Evolutionary conservation across 768 basidiomycete species (phyloP).

Genomic region (Saitozyma podzolica): DNA sequence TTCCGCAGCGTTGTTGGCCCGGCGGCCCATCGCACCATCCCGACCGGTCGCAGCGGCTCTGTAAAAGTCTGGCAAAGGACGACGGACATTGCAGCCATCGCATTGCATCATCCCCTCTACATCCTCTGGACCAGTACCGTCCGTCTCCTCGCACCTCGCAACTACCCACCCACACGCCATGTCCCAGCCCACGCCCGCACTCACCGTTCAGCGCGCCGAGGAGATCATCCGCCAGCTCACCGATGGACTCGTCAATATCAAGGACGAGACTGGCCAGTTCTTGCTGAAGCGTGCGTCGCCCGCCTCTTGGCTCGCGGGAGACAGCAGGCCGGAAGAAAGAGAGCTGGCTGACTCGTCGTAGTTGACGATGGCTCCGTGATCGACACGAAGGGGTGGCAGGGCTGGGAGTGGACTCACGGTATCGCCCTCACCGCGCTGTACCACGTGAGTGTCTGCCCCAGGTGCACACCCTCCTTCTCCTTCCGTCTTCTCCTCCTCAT

Average conservation of each 20-base stretch:
- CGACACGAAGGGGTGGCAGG: constrained; percentile 64
- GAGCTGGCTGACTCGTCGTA: constrained; percentile 10
- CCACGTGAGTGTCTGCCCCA: constrained; percentile 27
- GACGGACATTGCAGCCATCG: too few relatives aligned
- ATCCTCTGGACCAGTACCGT: too few relatives aligned
- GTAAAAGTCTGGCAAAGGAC: too few relatives aligned
- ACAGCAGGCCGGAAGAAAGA: not conserved
- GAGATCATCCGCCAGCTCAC: constrained; percentile 44
- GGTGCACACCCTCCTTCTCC: too few relatives aligned
- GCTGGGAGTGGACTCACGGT: constrained; percentile 58
- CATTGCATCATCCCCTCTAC: too few relatives aligned
- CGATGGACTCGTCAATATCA: constrained; percentile 57
- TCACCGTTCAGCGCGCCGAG: constrained; percentile 31
- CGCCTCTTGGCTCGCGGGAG: not conserved
- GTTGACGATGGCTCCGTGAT: constrained; percentile 60
- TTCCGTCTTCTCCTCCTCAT: not conserved
- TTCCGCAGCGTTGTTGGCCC: too few relatives aligned
- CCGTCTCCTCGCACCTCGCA: too few relatives aligned
- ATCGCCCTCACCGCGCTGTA: constrained; percentile 44
- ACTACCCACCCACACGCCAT: too few relatives aligned
- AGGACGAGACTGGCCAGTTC: constrained; percentile 61
- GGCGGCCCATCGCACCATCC: too few relatives aligned
- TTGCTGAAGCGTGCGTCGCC: constrained; percentile 52
- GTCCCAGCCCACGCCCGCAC: not conserved
- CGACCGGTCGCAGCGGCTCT: too few relatives aligned